Base-by-base conservation (phyloP, 2,329 filamentous ascomycete species). In the Scedosporium boydii region DNA sequence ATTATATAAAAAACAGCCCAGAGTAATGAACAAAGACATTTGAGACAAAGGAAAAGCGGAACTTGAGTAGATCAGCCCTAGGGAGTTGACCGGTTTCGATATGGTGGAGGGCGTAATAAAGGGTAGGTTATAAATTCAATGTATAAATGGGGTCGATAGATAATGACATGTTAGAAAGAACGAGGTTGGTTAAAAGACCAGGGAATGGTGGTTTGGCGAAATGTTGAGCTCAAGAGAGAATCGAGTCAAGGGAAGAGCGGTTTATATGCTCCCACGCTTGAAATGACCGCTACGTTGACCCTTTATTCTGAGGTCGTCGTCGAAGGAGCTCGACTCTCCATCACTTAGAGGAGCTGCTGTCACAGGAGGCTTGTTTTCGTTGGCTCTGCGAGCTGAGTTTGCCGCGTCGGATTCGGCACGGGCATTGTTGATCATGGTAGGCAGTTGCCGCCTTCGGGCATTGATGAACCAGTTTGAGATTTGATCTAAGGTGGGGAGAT, bases 401-500 rank as follows among this genome's bases (percentile, higher is more conserved):
- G 51, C 80, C 63, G 76, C 79, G 63, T 82, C 77, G 6, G 77
- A 75, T 71, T 84, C 82, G 60, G 76, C 78, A 60, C 77, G 76
- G 2, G 81, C 80, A 65, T 82, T 82, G 68, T 78, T 84, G 67
- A 85, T 81, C 78, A 87, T 81, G 48, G 77, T 74, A 1, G 85
- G 84, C 21, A 88, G 74, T 68, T 87, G 83, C 58, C 88, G 84
- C 63, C 88, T 81, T 61, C 88, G 82, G 29, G 87, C 87, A 67
- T 91, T 91, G 74, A 91, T 91, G 73, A 90, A 91, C 88, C 88
- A 91, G 74, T 91, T 91, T 65, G 86, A 89, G 23, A 91, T 89
- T 78, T 86, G 84, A 73, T 86, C 84, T 87, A 58, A 58, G 27
- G 26, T 18, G 57, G 16, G 3, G 14, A 23, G 10, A 18, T 44